Conservation (phyloP, 2,329 filamentous ascomycete genomes). For the Neonectria neomacrospora region DNA sequence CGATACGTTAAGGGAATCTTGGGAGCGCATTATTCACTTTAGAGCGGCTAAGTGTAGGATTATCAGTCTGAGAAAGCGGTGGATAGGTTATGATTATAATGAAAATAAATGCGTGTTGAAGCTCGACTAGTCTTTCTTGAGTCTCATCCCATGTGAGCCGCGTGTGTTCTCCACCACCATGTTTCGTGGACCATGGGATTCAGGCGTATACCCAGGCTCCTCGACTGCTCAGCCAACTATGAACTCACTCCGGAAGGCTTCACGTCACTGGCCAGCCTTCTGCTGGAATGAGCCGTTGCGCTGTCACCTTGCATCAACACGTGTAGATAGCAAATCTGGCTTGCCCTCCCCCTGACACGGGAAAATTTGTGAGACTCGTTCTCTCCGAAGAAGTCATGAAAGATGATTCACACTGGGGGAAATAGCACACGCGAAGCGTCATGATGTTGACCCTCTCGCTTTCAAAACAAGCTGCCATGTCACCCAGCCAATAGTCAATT, state of each 20-base stretch:
- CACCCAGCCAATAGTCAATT: background rate
- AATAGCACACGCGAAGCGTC: background rate
- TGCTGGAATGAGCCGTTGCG: background rate
- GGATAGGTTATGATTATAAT: background rate
- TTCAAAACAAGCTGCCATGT: background rate
- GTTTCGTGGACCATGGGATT: too few species aligned
- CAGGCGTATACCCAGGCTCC: background rate
- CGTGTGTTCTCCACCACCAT: background rate
- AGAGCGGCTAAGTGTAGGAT: background rate
- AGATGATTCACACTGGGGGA: background rate
- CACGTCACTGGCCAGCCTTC: background rate
- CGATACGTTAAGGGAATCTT: background rate
- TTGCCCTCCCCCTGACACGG: background rate
- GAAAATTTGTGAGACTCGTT: background rate
- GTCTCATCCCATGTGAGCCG: too few species aligned
- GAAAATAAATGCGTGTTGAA: background rate
- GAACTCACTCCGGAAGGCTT: background rate
- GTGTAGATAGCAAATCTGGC: background rate
- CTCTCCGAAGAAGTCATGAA: constrained; percentile 22
- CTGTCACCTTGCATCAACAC: background rate
- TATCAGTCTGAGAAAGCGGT: background rate
- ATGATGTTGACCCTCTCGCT: background rate
- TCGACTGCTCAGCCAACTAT: background rate
- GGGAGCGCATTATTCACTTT: background rate
- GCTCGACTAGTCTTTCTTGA: background rate